A percentile compares a stretch with the other conserved stretches of the same genome.
Conservation (phyloP, 2,329 filamentous ascomycete genomes). For the Pezicula radicicola region DNA sequence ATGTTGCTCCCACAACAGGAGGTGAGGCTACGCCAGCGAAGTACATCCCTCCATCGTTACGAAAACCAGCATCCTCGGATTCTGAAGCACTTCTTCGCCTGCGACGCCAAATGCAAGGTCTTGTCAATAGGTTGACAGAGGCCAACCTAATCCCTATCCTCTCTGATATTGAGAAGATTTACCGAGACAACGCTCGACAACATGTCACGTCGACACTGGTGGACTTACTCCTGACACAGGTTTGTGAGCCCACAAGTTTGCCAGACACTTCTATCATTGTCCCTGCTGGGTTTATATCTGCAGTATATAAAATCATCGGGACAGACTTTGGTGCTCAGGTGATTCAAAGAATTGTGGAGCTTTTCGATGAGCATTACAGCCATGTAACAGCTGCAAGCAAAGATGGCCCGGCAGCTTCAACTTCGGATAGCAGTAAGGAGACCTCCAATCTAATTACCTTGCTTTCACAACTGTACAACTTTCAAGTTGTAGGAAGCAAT, state of each 20-base stretch:
- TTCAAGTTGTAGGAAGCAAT: conserved; percentile 79
- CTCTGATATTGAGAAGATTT: conserved; percentile 77
- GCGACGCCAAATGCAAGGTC: conserved; percentile 77
- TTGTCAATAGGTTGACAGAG: conserved; percentile 91
- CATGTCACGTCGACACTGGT: conserved; percentile 80
- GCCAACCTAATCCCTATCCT: conserved; percentile 84
- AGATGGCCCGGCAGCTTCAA: conserved; percentile 23
- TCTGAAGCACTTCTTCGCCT: conserved; percentile 67
- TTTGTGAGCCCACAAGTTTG: conserved; percentile 74
- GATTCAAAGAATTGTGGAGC: conserved; percentile 72
- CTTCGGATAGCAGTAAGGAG: conserved; percentile 48
- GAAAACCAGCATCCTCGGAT: conserved; percentile 60
- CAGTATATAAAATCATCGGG: conserved; percentile 82
- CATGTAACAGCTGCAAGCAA: conserved; percentile 30
- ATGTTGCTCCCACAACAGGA: conserved; percentile 65
- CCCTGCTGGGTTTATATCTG: conserved; percentile 84
- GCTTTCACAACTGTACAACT: conserved; percentile 84
- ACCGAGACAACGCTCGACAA: conserved; percentile 80
- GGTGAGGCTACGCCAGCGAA: conserved; percentile 55
- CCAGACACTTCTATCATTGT: conserved; percentile 90
- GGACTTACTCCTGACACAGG: conserved; percentile 72
- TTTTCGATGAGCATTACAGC: conserved; percentile 68
- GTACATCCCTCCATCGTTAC: conserved; percentile 86
- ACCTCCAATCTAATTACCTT: conserved; percentile 77
- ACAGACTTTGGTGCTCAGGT: conserved; percentile 88